Conservation (phyloP, 345 rosid species). For the Iberis pinnata region DNA sequence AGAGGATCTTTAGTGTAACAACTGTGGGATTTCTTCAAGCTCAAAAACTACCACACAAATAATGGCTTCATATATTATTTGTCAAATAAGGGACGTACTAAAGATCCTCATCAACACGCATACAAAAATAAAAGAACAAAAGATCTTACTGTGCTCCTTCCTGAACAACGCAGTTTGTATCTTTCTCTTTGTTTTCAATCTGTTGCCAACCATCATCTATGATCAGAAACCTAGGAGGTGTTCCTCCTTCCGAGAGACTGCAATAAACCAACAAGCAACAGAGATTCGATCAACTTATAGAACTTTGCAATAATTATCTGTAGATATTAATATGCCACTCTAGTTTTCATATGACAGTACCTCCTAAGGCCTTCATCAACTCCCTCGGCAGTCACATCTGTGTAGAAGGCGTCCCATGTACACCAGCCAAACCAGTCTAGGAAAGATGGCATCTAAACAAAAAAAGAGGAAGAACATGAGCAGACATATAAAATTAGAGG, state of each 20-base stretch:
- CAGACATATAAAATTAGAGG: conserved; percentile 16
- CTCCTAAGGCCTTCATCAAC: conserved; percentile 88
- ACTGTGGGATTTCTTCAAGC: no score
- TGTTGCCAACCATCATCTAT: conserved; percentile 99
- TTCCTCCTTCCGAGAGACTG: conserved; percentile 85
- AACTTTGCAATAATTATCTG: not conserved
- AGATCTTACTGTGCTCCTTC: conserved; percentile 96
- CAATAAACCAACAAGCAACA: conserved; percentile 30
- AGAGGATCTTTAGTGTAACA: no score
- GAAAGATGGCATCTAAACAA: conserved; percentile 67
- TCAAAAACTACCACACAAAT: no score
- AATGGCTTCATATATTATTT: no score
- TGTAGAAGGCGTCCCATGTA: conserved; percentile 99
- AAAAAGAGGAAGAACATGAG: conserved; percentile 12
- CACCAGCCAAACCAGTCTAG: conserved; percentile 99
- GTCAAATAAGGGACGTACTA: no score
- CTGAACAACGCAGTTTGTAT: conserved; percentile 51
- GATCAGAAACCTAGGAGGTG: conserved; percentile 88
- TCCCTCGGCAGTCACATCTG: conserved; percentile 94
- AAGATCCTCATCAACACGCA: no score
- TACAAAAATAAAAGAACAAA: not conserved
- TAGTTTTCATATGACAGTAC: conserved; percentile 32
- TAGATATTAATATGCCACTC: not conserved
- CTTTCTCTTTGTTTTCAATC: conserved; percentile 79
- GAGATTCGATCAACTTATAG: conserved; percentile 12